phyloP scores from a whole-genome alignment of 257 asterid genomes.

The Primulina huaijiensis region DNA sequence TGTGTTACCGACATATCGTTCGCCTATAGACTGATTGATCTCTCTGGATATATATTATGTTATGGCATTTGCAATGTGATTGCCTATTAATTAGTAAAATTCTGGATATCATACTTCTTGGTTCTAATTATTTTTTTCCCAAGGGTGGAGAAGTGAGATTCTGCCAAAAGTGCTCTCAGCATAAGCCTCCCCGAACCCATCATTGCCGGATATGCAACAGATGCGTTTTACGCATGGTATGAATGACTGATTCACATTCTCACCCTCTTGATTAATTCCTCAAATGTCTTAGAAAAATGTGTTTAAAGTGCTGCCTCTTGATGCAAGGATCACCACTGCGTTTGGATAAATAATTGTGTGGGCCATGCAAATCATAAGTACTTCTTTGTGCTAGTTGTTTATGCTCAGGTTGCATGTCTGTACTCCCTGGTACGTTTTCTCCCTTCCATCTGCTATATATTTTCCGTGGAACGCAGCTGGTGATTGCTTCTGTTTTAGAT shows the following conservation, averaged over 20 bases:
- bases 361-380: constrained; percentile 89
- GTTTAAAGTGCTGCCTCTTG: constrained; percentile 41
- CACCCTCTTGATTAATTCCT: constrained; percentile 25
- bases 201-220: constrained; percentile 89
- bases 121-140: constrained; percentile 29
- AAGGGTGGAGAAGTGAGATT: constrained; percentile 93
- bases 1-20: constrained; percentile 2
- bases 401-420: constrained; percentile 70
- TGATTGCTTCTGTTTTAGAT: too few species aligned
- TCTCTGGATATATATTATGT: background rate
- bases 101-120: background rate
- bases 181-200: constrained; percentile 95
- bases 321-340: constrained; percentile 89
- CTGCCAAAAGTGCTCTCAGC: constrained; percentile 83
- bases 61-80: background rate
- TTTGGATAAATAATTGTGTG: constrained; percentile 94
- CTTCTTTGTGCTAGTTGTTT: constrained; percentile 68
- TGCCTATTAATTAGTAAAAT: background rate
- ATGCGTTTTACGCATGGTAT: constrained; percentile 92
- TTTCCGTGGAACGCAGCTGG: background rate
- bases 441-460: constrained; percentile 2
- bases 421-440: constrained; percentile 71
- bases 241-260: constrained; percentile 31
- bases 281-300: constrained; percentile 30
- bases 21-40: background rate